A percentile compares a stretch with the other conserved stretches of the same genome.
These are phyloP conservation scores for Dalbergia cultrata DNA, from an alignment of 306 rosid genomes.

Conservation along the genomic window DNA sequence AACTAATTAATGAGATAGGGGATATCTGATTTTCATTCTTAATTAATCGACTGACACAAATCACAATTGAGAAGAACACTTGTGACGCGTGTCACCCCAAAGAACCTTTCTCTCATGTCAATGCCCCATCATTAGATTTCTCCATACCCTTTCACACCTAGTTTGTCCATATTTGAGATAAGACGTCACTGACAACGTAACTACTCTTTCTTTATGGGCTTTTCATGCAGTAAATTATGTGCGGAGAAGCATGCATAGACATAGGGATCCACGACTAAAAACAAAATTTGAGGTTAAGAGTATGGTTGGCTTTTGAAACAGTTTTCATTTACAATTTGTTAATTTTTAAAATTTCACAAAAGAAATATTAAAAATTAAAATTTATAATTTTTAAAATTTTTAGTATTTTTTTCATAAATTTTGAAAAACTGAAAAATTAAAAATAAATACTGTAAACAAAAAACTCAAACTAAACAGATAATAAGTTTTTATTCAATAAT, in stretches of 20 bases:
- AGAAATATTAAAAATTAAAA: no score
- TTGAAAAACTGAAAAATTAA: no score
- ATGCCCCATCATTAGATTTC: constrained; percentile 29
- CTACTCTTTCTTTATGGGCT: not conserved
- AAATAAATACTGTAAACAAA: no score
- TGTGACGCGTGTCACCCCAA: constrained; percentile 41
- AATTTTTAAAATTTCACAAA: no score
- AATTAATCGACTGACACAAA: no score
- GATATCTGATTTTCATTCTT: no score
- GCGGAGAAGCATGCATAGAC: not conserved
- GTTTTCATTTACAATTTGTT: no score
- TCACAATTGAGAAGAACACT: not conserved
- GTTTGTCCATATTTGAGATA: constrained; percentile 15
- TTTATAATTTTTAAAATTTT: no score
- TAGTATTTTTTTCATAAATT: no score
- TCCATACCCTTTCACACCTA: constrained; percentile 22
- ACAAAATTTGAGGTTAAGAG: not conserved
- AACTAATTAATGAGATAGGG: no score
- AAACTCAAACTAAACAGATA: no score
- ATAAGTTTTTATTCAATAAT: not conserved
- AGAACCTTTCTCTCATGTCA: constrained; percentile 15
- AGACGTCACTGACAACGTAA: constrained; percentile 1
- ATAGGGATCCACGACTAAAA: not conserved
- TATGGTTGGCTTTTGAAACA: no score
- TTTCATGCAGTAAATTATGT: not conserved